Base-by-base conservation (phyloP, 2,329 filamentous ascomycete species). In the Nectriaceae sp. region DNA sequence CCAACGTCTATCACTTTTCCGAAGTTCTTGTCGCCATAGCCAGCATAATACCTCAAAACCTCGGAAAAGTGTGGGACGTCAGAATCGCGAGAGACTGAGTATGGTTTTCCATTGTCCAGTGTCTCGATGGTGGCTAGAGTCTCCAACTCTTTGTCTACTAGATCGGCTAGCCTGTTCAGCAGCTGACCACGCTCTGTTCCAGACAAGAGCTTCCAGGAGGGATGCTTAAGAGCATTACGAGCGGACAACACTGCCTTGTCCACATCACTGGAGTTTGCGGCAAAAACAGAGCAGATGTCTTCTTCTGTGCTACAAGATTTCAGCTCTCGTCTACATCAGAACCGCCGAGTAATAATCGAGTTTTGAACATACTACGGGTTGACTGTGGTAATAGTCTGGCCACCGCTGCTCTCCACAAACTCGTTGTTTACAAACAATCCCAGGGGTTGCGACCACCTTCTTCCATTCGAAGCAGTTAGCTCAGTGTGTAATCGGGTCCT, bases 351-450 rank as follows among this genome's bases (percentile, higher is more conserved):
- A n/a, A 21, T 20, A n/a, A 43, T 46, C 38, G 11, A n/a, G 13
- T 5, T 21, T 38, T 46, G 6, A 35, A 42, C 75, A 53, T 72
- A 88, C 84, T 80, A 80, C 39, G 88, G 88, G 64, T 90, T 90
- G 61, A 90, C 80, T 16, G 81, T 79, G 13, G 78, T 73, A 45
- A 91, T 78, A 10, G 26, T 46, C 37, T 40, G 39, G 35, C 44
- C 31, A 15, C 36, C 36, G 4, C 31, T 41, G 22, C 41, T 50
- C 31, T 46, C 29, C 13, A 50, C 47, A 40, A 52, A 50, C 65
- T 90, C 86, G 56, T 91, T 90, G 74, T 89, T 88, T 73, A 92
- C 90, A 70, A 91, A 92, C 8, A 93, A 77, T n/a, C 89, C 89
- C 38, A 82, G 76, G 2, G 88, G 88, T 72, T 90, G 87, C 11